Conservation (phyloP, 495 filamentous ascomycete genomes). For the Annulohypoxylon bovei region DNA sequence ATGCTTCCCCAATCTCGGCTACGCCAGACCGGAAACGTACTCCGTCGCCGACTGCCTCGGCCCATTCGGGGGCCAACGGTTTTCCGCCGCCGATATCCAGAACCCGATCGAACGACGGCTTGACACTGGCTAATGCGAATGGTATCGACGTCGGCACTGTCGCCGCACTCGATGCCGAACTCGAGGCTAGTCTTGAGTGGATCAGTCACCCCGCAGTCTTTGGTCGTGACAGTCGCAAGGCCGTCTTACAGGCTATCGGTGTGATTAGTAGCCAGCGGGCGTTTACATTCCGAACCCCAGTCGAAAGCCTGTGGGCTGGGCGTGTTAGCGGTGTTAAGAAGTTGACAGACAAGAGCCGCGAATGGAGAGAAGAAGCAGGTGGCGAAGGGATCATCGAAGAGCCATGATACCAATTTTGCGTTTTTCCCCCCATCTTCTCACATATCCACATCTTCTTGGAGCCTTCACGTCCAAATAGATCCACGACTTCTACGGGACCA, state of each 20-base stretch:
- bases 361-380: constrained; percentile 87
- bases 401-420: constrained; percentile 49
- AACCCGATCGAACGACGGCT: constrained; percentile 56
- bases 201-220: constrained; percentile 98
- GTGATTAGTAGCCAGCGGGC: constrained; percentile 94
- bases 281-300: constrained; percentile 89
- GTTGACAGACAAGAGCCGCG: constrained; percentile 79
- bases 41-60: constrained; percentile 62
- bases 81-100: constrained; percentile 45
- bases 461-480: constrained; percentile 29
- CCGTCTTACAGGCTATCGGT: constrained; percentile 94
- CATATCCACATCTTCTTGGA: constrained; percentile 17
- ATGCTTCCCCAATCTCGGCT: constrained; percentile 55
- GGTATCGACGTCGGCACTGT: constrained; percentile 83
- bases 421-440: constrained; percentile 21
- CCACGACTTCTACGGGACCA: constrained; percentile 39
- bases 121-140: constrained; percentile 65
- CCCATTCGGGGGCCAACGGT: constrained; percentile 49
- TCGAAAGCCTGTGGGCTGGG: constrained; percentile 86
- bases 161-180: constrained; percentile 86
- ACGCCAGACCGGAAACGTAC: constrained; percentile 61
- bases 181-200: constrained; percentile 97
- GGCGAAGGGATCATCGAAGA: constrained; percentile 87
- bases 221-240: constrained; percentile 92
- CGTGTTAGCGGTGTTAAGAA: constrained; percentile 80